Base-by-base conservation (phyloP, 176 grass and related monocot genomes). In the Bonia amplexicaulis region DNA sequence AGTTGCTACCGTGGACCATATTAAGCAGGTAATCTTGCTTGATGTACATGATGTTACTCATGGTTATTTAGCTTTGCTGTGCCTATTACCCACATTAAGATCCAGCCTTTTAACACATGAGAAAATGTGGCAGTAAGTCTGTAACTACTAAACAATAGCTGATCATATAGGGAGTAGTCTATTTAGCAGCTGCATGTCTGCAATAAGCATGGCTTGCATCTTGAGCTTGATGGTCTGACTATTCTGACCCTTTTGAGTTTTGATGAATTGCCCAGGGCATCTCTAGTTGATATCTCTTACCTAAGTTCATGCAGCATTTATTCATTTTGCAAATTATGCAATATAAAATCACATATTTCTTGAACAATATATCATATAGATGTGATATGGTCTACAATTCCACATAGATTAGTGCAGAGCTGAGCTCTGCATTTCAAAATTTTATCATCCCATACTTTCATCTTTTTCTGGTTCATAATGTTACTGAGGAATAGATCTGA, bases 1-100 rank as follows among this genome's bases (percentile, higher is more conserved):
- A 85, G 90, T 99, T 84, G 96, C 91, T 84, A 99, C 96, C 20
- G 84, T 99, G 57, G 93, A 98, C 79, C 96, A 98, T 92, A 84
- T 94, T 37, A 92, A 98, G 83, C 96, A 96, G 89, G 96, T 96
- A 90, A 82, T 23, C 33, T 57, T 74, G 17, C 55, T 76, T 16
- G 31, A 13, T 52, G 44, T n/a, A 11, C 16, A 17, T 35, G 44
- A 27, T 55, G 23, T 77, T 67, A 3, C 41, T 61, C 65, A 7
- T 61, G 20, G 9, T 10, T 80, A 49, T 27, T 64, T 33, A 41
- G 37, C 49, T 78, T 14, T 61, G 11, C 52, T 74, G 46, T 75
- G 61, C 52, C 14, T 61, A 67, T 12, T 53, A 66, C 40, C 22
- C 33, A 84, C 48, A 33, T 15, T 33, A 48, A 74, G 26, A 61